These are phyloP conservation scores for Leccinum boreale DNA, from an alignment of 768 basidiomycete genomes.

Conservation along the genomic window DNA sequence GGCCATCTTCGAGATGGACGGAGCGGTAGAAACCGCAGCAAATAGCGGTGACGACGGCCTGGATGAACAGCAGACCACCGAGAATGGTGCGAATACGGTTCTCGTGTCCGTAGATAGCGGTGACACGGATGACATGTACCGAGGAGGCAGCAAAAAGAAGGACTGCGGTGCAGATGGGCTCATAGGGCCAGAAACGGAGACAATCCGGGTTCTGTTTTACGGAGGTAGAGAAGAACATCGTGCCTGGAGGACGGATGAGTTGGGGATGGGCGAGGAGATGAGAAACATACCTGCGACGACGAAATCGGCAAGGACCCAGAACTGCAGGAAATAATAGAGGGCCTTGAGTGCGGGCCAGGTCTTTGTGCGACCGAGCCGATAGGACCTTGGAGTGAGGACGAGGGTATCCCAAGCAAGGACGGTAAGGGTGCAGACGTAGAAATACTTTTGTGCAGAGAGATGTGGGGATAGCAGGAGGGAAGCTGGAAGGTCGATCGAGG, in stretches of 20 bases:
- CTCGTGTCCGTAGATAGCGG: conserved; percentile 70
- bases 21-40: conserved; percentile 78
- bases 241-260: conserved; percentile 43
- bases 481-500: conserved; percentile 41
- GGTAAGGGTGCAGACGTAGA: conserved; percentile 85
- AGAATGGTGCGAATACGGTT: conserved; percentile 52
- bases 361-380: conserved; percentile 58
- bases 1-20: conserved; percentile 70
- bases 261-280: neutral
- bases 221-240: conserved; percentile 80
- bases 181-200: conserved; percentile 73
- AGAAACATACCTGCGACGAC: conserved; percentile 57
- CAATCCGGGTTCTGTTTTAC: conserved; percentile 56
- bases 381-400: conserved; percentile 76
- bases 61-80: conserved; percentile 57
- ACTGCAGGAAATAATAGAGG: conserved; percentile 68
- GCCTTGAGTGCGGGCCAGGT: conserved; percentile 78
- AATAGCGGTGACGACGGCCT: conserved; percentile 69
- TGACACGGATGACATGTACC: conserved; percentile 74
- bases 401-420: conserved; percentile 89
- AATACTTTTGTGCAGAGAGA: conserved; percentile 84
- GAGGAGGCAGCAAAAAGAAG: conserved; percentile 69
- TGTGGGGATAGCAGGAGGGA: conserved; percentile 76
- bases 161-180: conserved; percentile 81
- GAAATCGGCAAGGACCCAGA: conserved; percentile 81